phyloP scores from a whole-genome alignment of 2,329 filamentous ascomycete species.

The Pseudogymnoascus sp. region DNA sequence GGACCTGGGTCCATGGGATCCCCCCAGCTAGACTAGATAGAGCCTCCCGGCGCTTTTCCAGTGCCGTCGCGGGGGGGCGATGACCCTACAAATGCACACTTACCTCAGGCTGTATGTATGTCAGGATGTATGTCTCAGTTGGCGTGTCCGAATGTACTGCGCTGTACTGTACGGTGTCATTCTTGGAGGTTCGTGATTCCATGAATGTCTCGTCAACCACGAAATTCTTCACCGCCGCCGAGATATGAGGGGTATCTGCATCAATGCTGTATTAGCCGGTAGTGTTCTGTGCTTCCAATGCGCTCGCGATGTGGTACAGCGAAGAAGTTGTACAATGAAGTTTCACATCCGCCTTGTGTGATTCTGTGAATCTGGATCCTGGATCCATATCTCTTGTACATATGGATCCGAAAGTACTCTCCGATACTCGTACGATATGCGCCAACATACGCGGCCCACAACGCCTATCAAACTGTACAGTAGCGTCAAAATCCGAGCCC shows the following conservation, averaged over 20 bases:
- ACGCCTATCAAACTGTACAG: not conserved
- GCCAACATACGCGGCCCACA: constrained; percentile 4
- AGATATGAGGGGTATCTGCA: not conserved
- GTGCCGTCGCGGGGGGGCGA: not conserved
- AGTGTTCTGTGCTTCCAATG: not conserved
- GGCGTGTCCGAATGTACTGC: not conserved
- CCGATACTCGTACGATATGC: not conserved
- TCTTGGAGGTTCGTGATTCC: not conserved
- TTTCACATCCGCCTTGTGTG: constrained; percentile 1
- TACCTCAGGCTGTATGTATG: constrained; percentile 1
- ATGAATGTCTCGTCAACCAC: not conserved
- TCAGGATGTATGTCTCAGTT: constrained; percentile 1
- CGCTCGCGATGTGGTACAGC: not conserved
- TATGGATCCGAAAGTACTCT: not conserved
- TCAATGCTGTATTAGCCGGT: not conserved
- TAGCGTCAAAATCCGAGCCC: not conserved
- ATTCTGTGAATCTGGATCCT: constrained; percentile 2
- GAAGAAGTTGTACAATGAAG: not conserved
- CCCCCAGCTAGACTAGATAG: not conserved
- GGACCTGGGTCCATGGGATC: not conserved
- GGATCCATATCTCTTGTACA: not conserved
- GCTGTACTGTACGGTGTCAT: not conserved
- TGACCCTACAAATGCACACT: not conserved
- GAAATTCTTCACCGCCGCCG: not conserved
- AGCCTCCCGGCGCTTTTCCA: not conserved